A percentile compares a stretch with the other conserved stretches of the same genome.
phyloP scores from a whole-genome alignment of 2,329 filamentous ascomycete genomes.

The Ascochyta clinopodiicola region DNA sequence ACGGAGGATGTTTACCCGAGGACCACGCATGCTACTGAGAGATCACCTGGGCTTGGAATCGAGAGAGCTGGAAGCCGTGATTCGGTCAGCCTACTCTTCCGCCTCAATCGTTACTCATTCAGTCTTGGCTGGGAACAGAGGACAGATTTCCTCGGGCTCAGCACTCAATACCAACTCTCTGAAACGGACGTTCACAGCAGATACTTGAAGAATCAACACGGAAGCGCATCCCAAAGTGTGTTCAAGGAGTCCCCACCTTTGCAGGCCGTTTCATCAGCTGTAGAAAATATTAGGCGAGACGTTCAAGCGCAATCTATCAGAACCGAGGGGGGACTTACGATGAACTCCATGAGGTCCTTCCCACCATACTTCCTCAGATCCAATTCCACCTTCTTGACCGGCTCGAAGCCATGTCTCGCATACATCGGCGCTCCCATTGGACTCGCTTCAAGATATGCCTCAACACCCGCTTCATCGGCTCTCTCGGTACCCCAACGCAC shows the following conservation, averaged over 20 bases:
- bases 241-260: slow-evolving; percentile 9
- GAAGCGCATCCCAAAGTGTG: not conserved
- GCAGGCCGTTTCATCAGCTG: slow-evolving; percentile 27
- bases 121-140: not conserved
- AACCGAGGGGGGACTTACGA: slow-evolving; percentile 28
- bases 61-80: not conserved
- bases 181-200: not conserved
- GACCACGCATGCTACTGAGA: no score
- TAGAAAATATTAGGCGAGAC: not conserved
- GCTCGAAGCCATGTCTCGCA: slow-evolving; percentile 39
- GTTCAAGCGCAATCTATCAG: not conserved
- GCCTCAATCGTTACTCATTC: not conserved
- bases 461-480: slow-evolving; percentile 41
- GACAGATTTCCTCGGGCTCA: not conserved
- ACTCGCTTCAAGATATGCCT: slow-evolving; percentile 44
- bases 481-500: slow-evolving; percentile 40
- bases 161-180: not conserved
- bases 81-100: not conserved
- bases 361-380: slow-evolving; percentile 41
- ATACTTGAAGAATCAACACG: not conserved
- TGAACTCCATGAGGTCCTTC: slow-evolving; percentile 34
- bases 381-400: slow-evolving; percentile 33
- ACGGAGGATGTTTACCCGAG: no score
- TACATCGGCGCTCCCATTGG: slow-evolving; percentile 45
- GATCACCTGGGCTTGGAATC: no score